Conservation (phyloP, 129 eudicot species). For the Helichrysum umbraculigerum region DNA sequence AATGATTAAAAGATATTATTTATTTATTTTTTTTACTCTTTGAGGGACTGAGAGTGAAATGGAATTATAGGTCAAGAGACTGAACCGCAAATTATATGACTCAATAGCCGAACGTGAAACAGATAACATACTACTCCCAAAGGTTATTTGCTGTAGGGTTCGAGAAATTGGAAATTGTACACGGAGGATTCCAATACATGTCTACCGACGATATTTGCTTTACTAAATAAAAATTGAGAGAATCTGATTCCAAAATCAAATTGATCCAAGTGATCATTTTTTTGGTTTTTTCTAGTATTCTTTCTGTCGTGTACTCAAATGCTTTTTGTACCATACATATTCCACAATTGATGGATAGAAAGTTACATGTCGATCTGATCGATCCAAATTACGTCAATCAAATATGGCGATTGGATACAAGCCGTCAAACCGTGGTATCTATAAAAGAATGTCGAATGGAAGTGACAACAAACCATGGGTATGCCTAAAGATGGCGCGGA, state of each 20-base stretch:
- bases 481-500: too few relatives aligned
- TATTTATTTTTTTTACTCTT: too few relatives aligned
- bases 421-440: too few relatives aligned
- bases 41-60: too few relatives aligned
- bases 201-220: too few relatives aligned
- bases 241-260: constrained; percentile 10
- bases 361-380: background rate
- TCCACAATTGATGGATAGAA: background rate
- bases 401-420: background rate
- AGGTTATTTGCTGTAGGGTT: too few relatives aligned
- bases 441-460: background rate
- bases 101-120: too few relatives aligned
- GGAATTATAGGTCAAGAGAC: too few relatives aligned
- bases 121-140: too few relatives aligned
- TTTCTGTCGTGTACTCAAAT: background rate
- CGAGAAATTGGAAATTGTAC: background rate
- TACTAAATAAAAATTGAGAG: background rate
- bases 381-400: background rate
- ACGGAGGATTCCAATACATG: too few relatives aligned
- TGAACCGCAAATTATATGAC: too few relatives aligned
- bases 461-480: background rate
- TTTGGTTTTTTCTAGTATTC: background rate
- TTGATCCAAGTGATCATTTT: background rate
- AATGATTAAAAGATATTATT: too few relatives aligned
- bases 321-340: constrained; percentile 17